phyloP scores from a whole-genome alignment of 2,329 filamentous ascomycete genomes.

The Fusarium miscanthi region DNA sequence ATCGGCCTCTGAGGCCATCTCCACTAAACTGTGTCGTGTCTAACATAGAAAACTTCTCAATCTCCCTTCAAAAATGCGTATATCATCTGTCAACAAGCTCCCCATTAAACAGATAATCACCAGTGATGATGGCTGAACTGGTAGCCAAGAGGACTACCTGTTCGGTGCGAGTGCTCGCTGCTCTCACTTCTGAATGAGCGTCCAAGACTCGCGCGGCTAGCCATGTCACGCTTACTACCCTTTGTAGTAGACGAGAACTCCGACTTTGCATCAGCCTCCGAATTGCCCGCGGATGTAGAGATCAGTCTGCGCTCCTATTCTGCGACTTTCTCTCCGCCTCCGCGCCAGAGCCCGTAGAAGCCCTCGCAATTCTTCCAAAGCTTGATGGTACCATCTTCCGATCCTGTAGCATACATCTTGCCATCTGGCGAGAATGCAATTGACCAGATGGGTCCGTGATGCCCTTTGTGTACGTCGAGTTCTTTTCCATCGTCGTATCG shows the following conservation, averaged over 20 bases:
- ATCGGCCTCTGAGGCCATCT: constrained; percentile 26
- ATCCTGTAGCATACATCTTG: constrained; percentile 94
- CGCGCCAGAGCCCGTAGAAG: constrained; percentile 72
- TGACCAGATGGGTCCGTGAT: constrained; percentile 98
- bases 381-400: constrained; percentile 98
- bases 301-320: constrained; percentile 50
- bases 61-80: background rate
- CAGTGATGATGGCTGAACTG: background rate
- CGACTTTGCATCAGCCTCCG: constrained; percentile 5
- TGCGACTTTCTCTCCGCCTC: constrained; percentile 54
- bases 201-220: background rate
- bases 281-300: constrained; percentile 28
- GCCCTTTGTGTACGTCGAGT: constrained; percentile 93
- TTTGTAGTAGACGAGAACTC: constrained; percentile 10
- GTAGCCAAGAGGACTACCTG: background rate
- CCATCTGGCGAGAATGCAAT: constrained; percentile 94
- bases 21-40: constrained; percentile 28
- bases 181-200: background rate
- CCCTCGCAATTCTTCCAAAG: constrained; percentile 80
- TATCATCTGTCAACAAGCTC: background rate
- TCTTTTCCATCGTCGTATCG: constrained; percentile 86
- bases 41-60: constrained; percentile 30
- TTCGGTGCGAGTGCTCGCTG: background rate
- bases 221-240: constrained; percentile 22
- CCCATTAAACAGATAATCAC: background rate